Evolutionary conservation across 2,329 filamentous ascomycete genomes (phyloP).

Genomic region (Stagonosporopsis rhizophila): DNA sequence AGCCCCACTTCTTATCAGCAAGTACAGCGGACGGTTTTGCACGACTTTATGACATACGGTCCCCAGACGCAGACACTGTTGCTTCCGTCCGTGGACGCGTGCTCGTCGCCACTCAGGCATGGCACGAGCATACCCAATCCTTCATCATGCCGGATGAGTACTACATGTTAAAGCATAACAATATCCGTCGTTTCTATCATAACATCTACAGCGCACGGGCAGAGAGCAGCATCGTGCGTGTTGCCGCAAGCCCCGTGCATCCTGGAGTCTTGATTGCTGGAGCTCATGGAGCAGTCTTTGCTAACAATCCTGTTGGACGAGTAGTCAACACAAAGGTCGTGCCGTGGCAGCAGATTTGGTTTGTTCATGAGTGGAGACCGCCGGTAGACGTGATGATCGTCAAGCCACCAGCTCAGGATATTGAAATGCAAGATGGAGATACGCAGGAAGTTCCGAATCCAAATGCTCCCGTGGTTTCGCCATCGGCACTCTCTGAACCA

Average conservation of each 20-base stretch:
- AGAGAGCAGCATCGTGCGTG: conserved; percentile 48
- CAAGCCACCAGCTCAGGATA: conserved; percentile 1
- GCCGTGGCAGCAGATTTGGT: conserved; percentile 64
- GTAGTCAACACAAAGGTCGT: conserved; percentile 59
- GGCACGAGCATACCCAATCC: conserved; percentile 63
- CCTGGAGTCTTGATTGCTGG: conserved; percentile 62
- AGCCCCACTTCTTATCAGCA: conserved; percentile 60
- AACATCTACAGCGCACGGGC: conserved; percentile 50
- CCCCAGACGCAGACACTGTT: conserved; percentile 54
- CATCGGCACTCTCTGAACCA: conserved; percentile 28
- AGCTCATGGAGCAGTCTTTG: conserved; percentile 59
- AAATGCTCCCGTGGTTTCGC: conserved; percentile 9
- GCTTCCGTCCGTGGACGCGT: conserved; percentile 59
- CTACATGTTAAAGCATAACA: conserved; percentile 57
- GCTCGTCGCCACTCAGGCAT: conserved; percentile 57
- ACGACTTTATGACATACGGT: conserved; percentile 61
- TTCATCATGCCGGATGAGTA: conserved; percentile 64
- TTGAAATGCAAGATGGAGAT: background rate
- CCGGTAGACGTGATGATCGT: conserved; percentile 22
- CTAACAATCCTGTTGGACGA: conserved; percentile 60
- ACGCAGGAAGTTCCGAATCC: background rate
- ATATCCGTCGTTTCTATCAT: conserved; percentile 61
- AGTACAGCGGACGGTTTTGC: conserved; percentile 63
- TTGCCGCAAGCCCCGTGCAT: conserved; percentile 61
- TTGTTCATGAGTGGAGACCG: conserved; percentile 63